Base-by-base conservation (phyloP, 139 green algal species). In the Tetradesmus lagerheimii region DNA sequence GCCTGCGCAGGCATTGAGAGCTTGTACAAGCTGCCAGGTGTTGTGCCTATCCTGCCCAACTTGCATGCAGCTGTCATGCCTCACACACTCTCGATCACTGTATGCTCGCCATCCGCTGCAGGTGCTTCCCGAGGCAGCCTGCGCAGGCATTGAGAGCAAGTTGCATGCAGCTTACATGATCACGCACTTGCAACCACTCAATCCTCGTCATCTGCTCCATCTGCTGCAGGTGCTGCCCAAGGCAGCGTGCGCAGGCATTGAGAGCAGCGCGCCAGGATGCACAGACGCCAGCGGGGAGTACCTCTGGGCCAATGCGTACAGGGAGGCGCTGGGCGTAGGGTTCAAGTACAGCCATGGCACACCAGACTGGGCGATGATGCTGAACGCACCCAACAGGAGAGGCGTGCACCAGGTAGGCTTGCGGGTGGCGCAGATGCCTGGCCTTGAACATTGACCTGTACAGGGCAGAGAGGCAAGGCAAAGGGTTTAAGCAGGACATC, bases 311-410 rank as follows among this genome's bases (percentile, higher is more conserved):
- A 80, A 62, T 66, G 83, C 83, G 5, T 88, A 80, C 38, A 12
- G 47, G 16, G 83, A 88, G 29, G 83, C 83, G 5, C 27, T 66
- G 29, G 34, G 4, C 0, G 11, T 80, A 12, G 83, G 64, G 8
- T 88, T 88, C 64, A 43, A 18, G 34, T 80, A 80, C 83, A 37
- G 4, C 25, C 2, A 35, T 5, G 82, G 82, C 31, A 16, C 35
- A 25, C 53, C 82, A 27, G 82, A 78, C 34, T 87, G 82, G 82
- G 82, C 35, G 3, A 23, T 87, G 53, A 87, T 87, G 82, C 25
- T 87, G n/a, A 87, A 87, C 41, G 82, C 82, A 38, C 82, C 82
- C 0, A 87, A 87, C 82, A 77, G 82, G 45, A 37, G 82, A 11
- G 82, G 82, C 9, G 57, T 87, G 29, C 82, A 87, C 71, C 82